Conservation (phyloP, 202 grass and related monocot species). For the Digitaria exilis region DNA sequence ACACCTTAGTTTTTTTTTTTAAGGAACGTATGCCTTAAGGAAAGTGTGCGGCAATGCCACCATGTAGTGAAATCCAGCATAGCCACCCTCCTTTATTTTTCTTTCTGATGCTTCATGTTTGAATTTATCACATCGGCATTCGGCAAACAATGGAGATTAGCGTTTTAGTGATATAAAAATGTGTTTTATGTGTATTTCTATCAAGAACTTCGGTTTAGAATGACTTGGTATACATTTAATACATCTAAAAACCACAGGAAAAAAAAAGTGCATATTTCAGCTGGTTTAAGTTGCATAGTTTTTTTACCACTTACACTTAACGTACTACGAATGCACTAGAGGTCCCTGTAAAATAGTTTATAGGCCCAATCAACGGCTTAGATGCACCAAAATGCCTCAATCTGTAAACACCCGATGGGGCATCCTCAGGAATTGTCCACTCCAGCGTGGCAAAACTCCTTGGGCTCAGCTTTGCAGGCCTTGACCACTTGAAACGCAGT, state of each 20-base stretch:
- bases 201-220: background rate
- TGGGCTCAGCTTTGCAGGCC: conserved; percentile 64
- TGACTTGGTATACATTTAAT: background rate
- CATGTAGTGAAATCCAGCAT: too few relatives aligned
- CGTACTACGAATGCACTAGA: conserved; percentile 76
- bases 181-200: background rate
- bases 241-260: background rate
- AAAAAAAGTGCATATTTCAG: background rate
- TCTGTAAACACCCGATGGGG: conserved; percentile 67
- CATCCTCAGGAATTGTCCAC: conserved; percentile 76
- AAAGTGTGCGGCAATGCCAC: too few relatives aligned
- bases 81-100: too few relatives aligned
- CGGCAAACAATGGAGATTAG: background rate
- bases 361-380: conserved; percentile 71
- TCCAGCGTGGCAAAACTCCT: conserved; percentile 71
- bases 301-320: conserved; percentile 38
- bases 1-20: too few relatives aligned
- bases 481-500: conserved; percentile 85
- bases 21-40: too few relatives aligned
- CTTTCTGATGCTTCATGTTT: background rate
- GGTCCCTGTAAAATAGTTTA: conserved; percentile 84
- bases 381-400: conserved; percentile 93
- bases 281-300: background rate
- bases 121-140: background rate
- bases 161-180: background rate